Conservation (phyloP, 2,329 filamentous ascomycete species). For the Aureobasidium sp. region DNA sequence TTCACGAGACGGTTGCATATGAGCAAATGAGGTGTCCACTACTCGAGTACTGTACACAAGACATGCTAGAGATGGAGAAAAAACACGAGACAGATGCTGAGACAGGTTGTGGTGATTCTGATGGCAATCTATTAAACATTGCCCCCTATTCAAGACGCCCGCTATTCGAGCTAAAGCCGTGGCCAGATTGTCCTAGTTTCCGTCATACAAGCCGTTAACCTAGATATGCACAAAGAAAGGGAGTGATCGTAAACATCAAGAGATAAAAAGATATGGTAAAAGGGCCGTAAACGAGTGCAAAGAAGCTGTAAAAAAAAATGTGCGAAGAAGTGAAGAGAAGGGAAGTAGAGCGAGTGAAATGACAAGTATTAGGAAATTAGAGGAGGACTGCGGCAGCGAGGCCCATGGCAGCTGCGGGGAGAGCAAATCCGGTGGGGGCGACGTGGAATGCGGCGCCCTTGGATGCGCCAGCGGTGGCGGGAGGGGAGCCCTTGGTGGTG, state of each 20-base stretch:
- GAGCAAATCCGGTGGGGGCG: background rate
- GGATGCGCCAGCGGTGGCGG: background rate
- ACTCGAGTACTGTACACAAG: background rate
- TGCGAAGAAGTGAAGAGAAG: slow-evolving; percentile 8
- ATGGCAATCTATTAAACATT: slow-evolving; percentile 12
- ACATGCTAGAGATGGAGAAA: background rate
- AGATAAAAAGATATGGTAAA: slow-evolving; percentile 3
- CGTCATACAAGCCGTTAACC: slow-evolving; percentile 3
- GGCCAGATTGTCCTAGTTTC: slow-evolving; percentile 2
- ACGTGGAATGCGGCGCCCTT: slow-evolving; percentile 2
- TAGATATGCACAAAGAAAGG: slow-evolving; percentile 12
- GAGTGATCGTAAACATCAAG: slow-evolving; percentile 9
- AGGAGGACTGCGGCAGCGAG: slow-evolving; percentile 8
- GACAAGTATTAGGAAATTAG: background rate
- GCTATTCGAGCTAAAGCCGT: slow-evolving; percentile 9
- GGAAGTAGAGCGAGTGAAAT: background rate
- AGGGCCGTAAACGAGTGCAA: slow-evolving; percentile 8
- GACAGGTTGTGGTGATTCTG: background rate
- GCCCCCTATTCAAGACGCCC: slow-evolving; percentile 7
- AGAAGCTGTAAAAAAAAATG: slow-evolving; percentile 10
- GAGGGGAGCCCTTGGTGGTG: slow-evolving; percentile 4
- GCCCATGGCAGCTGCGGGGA: slow-evolving; percentile 7
- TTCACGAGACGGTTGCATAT: background rate
- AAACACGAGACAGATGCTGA: background rate
- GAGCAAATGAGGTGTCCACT: background rate